Base-by-base conservation (phyloP, 306 rosid genomes). In the Hippophae rhamnoides region DNA sequence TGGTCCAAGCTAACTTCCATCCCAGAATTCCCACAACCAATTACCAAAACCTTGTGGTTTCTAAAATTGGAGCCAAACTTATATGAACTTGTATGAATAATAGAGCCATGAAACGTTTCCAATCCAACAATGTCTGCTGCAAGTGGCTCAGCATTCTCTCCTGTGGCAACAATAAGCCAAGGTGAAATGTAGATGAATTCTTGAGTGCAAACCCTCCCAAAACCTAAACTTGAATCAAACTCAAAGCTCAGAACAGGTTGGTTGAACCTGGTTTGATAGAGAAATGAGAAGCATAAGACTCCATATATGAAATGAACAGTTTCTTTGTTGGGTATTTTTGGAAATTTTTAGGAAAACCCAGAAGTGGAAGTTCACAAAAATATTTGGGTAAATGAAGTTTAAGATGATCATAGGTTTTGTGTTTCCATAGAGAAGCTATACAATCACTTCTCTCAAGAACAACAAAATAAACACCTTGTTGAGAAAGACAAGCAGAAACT, bases 1-100 rank as follows among this genome's bases (percentile, higher is more conserved):
- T 88, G 97, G 58, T 93, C 99, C 64, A 93, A 79, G 78, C 99
- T 84, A 66, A 88, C 90, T 84, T 93, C 99, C 99, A 93, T 93
- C 14, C 99, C 97, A n/a, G 99, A 88, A 77, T 93, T 93, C 7
- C 99, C 99, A 62, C 97, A 93, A 1, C 99, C 99, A 59, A 93
- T 51, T 2, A 93, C 95, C 61, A 93, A 54, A 65, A 93, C 97
- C 69, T 52, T 82, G 40, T 79, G 66, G 72, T 76, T 81, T 38
- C 31, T 74, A 9, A 84, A 88, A 2, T 60, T 72, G 2, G 63
- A 67, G 13, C 95, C 97, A 53, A 94, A 78, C 47, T 81, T 89
- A n/a, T 88, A 93, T 0, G 11, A 65, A 44, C 84, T 76, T 0
- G 99, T 84, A 47, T 93, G 99, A 58, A 68, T 52, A 41, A 88